These are phyloP conservation scores for Carex scoparia DNA, from an alignment of 176 grass and related monocot species.

Conservation along the genomic window DNA sequence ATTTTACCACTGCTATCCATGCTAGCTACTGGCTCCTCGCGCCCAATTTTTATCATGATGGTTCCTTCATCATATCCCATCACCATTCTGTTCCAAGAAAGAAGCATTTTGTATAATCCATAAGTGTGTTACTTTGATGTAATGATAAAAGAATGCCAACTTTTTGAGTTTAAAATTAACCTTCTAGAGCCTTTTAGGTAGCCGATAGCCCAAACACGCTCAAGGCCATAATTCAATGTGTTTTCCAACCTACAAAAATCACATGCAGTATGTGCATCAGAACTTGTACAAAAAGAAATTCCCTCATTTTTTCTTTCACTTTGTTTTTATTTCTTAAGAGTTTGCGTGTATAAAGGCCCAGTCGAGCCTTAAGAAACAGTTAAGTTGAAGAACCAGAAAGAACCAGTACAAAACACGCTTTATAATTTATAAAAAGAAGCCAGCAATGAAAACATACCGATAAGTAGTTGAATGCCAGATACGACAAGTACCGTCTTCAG, in stretches of 20 bases:
- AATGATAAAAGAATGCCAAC: constrained; percentile 1
- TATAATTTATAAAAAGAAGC: not conserved
- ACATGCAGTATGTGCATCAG: constrained; percentile 10
- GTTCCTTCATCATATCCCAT: constrained; percentile 96
- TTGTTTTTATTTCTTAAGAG: not conserved
- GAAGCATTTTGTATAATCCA: constrained; percentile 2
- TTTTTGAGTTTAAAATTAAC: constrained; percentile 33
- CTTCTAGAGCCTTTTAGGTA: constrained; percentile 98
- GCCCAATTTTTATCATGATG: constrained; percentile 99
- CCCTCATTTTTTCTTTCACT: not conserved
- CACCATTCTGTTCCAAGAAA: constrained; percentile 63
- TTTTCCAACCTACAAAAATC: constrained; percentile 84
- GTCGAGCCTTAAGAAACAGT: not conserved
- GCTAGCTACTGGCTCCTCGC: constrained; percentile 93
- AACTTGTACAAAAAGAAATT: not conserved
- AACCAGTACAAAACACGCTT: not conserved
- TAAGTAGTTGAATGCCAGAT: constrained; percentile 99
- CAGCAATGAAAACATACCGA: constrained; percentile 42
- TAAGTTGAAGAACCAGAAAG: not conserved
- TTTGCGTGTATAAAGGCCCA: not conserved
- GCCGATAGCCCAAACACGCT: constrained; percentile 94
- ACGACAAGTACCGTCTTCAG: constrained; percentile 92
- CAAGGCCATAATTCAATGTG: constrained; percentile 96
- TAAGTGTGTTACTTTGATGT: constrained; percentile 14
- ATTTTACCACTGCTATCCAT: constrained; percentile 97